A percentile compares a stretch with the other conserved stretches of the same genome.
Conservation (phyloP, 352 stramenopile species). For the Globisporangium alternatum region DNA sequence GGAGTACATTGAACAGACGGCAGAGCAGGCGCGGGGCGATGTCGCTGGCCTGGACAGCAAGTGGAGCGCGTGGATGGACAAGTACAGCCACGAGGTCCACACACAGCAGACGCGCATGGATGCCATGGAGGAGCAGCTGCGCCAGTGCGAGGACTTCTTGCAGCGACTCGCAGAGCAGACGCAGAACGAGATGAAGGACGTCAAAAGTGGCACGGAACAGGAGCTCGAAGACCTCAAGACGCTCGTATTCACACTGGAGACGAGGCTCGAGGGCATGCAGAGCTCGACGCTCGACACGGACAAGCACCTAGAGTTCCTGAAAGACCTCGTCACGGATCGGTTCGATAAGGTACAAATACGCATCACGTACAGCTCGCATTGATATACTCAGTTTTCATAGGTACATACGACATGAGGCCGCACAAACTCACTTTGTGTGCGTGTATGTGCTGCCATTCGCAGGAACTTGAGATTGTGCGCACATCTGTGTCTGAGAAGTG, state of each 20-base stretch:
- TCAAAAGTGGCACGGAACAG: conserved; percentile 23
- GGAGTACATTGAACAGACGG: conserved; percentile 62
- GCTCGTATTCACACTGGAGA: conserved; percentile 41
- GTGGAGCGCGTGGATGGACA: conserved; percentile 65
- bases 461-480: conserved; percentile 60
- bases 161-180: conserved; percentile 31
- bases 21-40: conserved; percentile 35
- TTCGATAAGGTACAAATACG: conserved; percentile 37
- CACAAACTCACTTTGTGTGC: neutral
- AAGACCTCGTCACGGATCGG: conserved; percentile 35
- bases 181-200: conserved; percentile 22
- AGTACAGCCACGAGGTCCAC: conserved; percentile 44
- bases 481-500: conserved; percentile 57
- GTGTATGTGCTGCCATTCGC: neutral
- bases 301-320: conserved; percentile 39
- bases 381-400: no score
- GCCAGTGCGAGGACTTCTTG: conserved; percentile 39
- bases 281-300: conserved; percentile 29
- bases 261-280: conserved; percentile 40
- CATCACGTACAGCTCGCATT: no score
- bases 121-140: conserved; percentile 39
- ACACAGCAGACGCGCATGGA: conserved; percentile 33
- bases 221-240: conserved; percentile 54
- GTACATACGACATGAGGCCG: no score
- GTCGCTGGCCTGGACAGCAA: conserved; percentile 34